Base-by-base conservation (phyloP, 441 rosid genomes). In the Aleurites moluccanus region DNA sequence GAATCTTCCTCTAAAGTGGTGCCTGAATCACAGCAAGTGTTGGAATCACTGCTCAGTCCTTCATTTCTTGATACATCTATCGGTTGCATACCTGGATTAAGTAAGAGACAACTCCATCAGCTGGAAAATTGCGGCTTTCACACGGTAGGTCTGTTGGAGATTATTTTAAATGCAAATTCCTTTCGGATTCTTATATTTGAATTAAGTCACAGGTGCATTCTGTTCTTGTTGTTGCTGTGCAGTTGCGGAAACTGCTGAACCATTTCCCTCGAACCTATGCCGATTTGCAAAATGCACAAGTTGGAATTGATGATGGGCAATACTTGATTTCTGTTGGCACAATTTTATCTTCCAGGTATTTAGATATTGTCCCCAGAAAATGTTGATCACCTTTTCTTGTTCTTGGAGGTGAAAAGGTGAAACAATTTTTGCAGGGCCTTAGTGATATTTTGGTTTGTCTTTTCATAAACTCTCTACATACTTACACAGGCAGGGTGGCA, bases 261-360 rank as follows among this genome's bases (percentile, higher is more conserved):
- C 98, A 92, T 88, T 96, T 93, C 83, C 99, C 98, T 78, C 87
- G 93, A 79, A 90, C 96, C 80, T 94, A 94, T 84, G 99, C 90
- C 59, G 98, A 94, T 85, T 85, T 91, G 75, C 96, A 85, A 84
- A 96, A 94, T 78, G 93, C 95, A 25, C 94, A 86, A 45, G 82
- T 81, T 84, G 95, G 90, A 77, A 83, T 94, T 65, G 88, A 86
- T 72, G 98, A 92, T 86, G 98, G 98, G 57, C 95, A 94, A 79
- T 89, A 96, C 85, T 84, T 92, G 81, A 92, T 94, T 67, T 94
- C 94, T 80, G 85, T 92, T 80, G 98, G 98, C 57, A 88, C 81
- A 82, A 63, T 90, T 75, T 55, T 88, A 57, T 89, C 98, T 79
- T 96, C 99, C 81, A 91, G 89, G 99, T 94, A 78, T 78, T 80